Percentiles rank a stretch among this genome's conserved stretches.
These are phyloP conservation scores for Fusarium protoensiforme DNA, from an alignment of 2,329 filamentous ascomycete genomes.

Conservation along the genomic window DNA sequence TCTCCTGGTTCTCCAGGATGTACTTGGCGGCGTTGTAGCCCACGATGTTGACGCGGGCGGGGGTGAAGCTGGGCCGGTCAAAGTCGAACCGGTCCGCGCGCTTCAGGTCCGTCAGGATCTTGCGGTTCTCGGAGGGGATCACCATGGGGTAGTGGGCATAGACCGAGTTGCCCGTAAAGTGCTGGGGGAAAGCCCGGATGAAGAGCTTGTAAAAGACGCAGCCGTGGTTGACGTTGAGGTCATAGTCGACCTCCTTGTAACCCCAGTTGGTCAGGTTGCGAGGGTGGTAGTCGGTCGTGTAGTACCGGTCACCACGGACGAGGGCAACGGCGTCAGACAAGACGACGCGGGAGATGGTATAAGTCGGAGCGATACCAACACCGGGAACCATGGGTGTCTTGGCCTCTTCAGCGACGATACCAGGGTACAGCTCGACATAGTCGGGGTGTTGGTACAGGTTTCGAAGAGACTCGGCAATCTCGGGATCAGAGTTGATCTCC, in stretches of 20 bases:
- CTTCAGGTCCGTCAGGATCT: constrained; percentile 75
- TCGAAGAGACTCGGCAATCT: constrained; percentile 72
- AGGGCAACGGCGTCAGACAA: constrained; percentile 83
- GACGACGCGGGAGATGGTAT: constrained; percentile 81
- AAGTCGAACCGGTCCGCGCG: constrained; percentile 78
- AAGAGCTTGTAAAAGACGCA: constrained; percentile 89
- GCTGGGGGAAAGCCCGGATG: constrained; percentile 80
- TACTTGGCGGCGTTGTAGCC: constrained; percentile 71
- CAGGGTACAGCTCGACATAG: constrained; percentile 83
- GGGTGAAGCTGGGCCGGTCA: constrained; percentile 65
- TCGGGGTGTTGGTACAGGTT: constrained; percentile 82
- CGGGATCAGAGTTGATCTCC: constrained; percentile 83
- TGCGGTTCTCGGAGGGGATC: constrained; percentile 77
- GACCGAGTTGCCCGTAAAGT: constrained; percentile 81
- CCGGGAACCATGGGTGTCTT: constrained; percentile 80
- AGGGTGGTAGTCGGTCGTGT: constrained; percentile 81
- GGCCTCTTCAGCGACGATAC: constrained; percentile 79
- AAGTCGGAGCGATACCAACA: constrained; percentile 79
- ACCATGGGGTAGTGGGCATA: constrained; percentile 84
- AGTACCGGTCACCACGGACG: constrained; percentile 81
- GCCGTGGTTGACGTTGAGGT: constrained; percentile 80
- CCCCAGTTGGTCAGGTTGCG: constrained; percentile 86
- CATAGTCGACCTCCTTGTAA: constrained; percentile 78
- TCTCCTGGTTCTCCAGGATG: constrained; percentile 68
- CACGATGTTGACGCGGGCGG: constrained; percentile 64